Evolutionary conservation across 208 protist genomes (phyloP).

Genomic region (Borovskyia barvae): DNA sequence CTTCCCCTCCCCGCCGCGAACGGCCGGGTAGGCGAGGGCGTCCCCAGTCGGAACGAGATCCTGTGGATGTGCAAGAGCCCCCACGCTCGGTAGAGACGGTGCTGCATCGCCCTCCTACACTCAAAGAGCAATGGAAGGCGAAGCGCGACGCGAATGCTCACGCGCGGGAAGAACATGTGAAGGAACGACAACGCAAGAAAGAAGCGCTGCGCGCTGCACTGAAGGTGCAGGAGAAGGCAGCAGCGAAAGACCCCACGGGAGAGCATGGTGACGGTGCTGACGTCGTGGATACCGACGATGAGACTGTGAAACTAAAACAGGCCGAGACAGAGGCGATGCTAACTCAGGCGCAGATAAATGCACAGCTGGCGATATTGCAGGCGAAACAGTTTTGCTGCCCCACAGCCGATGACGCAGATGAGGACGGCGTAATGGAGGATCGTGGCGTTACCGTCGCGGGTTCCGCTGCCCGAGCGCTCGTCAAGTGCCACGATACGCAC

Average conservation of each 20-base stretch:
- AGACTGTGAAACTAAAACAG: constrained; percentile 1
- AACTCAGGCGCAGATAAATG: constrained; percentile 10
- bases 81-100: constrained; percentile 5
- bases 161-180: constrained; percentile 11
- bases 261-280: not conserved
- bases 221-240: constrained; percentile 14
- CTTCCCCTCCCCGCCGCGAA: too few relatives aligned
- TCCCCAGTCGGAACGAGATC: too few relatives aligned
- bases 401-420: constrained; percentile 14
- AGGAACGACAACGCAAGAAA: constrained; percentile 19
- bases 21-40: too few relatives aligned
- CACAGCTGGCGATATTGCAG: constrained; percentile 23
- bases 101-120: constrained; percentile 7
- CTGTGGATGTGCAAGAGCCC: not conserved
- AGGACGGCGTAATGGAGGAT: constrained; percentile 3
- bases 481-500: not conserved
- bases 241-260: constrained; percentile 5
- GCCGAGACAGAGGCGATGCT: constrained; percentile 13
- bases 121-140: constrained; percentile 25
- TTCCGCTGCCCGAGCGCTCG: not conserved
- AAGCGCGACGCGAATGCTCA: constrained; percentile 13
- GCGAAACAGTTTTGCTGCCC: constrained; percentile 14
- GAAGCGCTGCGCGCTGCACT: constrained; percentile 21
- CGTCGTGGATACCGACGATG: not conserved
- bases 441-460: too few relatives aligned